These are phyloP conservation scores for Sapria himalayana DNA, from an alignment of 345 rosid species.

Conservation along the genomic window DNA sequence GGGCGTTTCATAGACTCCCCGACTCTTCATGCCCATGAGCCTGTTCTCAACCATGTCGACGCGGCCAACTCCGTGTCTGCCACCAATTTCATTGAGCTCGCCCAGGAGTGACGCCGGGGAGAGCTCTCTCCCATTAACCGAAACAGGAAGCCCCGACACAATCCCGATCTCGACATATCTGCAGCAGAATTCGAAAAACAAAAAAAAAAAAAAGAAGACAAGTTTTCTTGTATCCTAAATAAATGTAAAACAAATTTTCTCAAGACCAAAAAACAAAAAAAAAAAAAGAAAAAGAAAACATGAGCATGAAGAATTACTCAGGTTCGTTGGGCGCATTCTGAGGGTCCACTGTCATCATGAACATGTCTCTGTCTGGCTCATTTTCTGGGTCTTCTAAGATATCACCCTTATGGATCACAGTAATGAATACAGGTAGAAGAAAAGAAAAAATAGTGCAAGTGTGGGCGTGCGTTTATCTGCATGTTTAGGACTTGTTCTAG, in stretches of 20 bases:
- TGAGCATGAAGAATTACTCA: slow-evolving; percentile 24
- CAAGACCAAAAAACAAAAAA: background rate
- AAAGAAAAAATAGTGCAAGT: too few species aligned
- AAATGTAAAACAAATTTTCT: too few species aligned
- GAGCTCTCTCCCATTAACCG: slow-evolving; percentile 42
- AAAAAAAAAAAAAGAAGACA: background rate
- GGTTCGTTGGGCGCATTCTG: slow-evolving; percentile 74
- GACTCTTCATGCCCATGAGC: slow-evolving; percentile 87
- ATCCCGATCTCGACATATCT: slow-evolving; percentile 60
- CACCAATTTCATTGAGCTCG: slow-evolving; percentile 53
- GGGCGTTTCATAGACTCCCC: slow-evolving; percentile 95
- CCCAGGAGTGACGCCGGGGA: slow-evolving; percentile 65
- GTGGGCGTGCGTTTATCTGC: too few species aligned
- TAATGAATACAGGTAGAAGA: background rate
- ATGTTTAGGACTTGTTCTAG: too few species aligned
- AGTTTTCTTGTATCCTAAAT: too few species aligned
- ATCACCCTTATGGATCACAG: slow-evolving; percentile 37
- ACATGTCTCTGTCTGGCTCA: slow-evolving; percentile 86
- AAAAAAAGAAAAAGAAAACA: background rate
- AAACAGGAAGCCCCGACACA: slow-evolving; percentile 52
- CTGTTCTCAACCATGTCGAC: slow-evolving; percentile 88
- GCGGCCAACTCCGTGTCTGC: slow-evolving; percentile 72
- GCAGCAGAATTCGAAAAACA: slow-evolving; percentile 4
- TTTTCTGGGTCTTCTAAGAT: slow-evolving; percentile 84
- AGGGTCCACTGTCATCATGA: slow-evolving; percentile 78